phyloP scores from a whole-genome alignment of 345 rosid genomes.

The Geranium rotundifolium region DNA sequence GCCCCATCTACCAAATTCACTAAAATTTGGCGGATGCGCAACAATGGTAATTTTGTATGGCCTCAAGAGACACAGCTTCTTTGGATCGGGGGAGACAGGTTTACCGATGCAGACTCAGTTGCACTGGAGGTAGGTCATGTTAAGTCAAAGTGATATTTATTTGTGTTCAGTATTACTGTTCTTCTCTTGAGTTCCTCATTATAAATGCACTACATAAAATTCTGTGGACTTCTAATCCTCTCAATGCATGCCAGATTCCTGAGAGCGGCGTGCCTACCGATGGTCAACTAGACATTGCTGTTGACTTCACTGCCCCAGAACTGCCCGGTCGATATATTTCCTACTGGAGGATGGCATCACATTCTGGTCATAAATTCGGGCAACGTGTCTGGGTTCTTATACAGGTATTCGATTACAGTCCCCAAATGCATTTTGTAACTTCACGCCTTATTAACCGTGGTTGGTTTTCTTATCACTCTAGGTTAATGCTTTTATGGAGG shows the following conservation, averaged over 20 bases:
- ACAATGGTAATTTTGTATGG: conserved; percentile 68
- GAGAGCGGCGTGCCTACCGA: conserved; percentile 46
- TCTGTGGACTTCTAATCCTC: background rate
- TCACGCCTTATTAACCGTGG: background rate
- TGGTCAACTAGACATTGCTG: conserved; percentile 59
- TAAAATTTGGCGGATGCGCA: conserved; percentile 89
- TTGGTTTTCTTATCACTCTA: conserved; percentile 11
- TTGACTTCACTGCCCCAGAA: conserved; percentile 66
- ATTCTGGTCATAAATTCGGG: conserved; percentile 64
- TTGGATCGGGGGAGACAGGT: conserved; percentile 74
- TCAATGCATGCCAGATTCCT: conserved; percentile 45
- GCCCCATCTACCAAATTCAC: conserved; percentile 67
- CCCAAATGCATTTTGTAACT: background rate
- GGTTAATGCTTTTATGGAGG: conserved; percentile 53
- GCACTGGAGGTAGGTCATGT: conserved; percentile 45
- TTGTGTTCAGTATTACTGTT: background rate
- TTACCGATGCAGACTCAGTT: conserved; percentile 26
- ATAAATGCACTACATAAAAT: background rate
- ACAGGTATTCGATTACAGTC: conserved; percentile 29
- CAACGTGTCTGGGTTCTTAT: conserved; percentile 94
- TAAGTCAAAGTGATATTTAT: background rate
- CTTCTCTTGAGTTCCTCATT: background rate
- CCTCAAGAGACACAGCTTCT: conserved; percentile 45
- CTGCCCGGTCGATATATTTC: conserved; percentile 75
- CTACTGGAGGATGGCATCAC: conserved; percentile 80